Percentiles rank a stretch among this genome's conserved stretches.
These are phyloP conservation scores for Arthrobotrys pseudoclavata DNA, from an alignment of 2,329 filamentous ascomycete genomes.

Conservation along the genomic window DNA sequence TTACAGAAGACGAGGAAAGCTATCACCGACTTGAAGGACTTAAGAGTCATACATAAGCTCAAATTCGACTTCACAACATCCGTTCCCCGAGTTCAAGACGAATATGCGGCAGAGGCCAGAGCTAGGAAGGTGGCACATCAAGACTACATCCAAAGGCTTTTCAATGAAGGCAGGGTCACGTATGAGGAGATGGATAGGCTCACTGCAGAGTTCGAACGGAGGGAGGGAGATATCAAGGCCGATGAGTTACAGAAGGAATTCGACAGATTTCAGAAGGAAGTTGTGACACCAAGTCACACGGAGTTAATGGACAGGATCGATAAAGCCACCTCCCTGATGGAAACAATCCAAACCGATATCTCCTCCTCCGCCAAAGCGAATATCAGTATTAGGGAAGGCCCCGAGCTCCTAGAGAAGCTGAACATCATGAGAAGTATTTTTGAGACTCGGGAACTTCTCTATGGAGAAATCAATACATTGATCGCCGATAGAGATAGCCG, in stretches of 20 bases:
- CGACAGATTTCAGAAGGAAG: slow-evolving; percentile 83
- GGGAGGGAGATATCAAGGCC: slow-evolving; percentile 79
- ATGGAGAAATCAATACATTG: slow-evolving; percentile 87
- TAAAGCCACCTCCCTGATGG: slow-evolving; percentile 81
- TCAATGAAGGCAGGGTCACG: slow-evolving; percentile 61
- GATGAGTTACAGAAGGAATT: slow-evolving; percentile 84
- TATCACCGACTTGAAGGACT: slow-evolving; percentile 80
- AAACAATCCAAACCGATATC: slow-evolving; percentile 78
- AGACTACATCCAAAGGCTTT: slow-evolving; percentile 77
- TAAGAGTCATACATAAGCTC: slow-evolving; percentile 78
- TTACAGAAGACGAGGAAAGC: slow-evolving; percentile 81
- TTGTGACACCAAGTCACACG: slow-evolving; percentile 86
- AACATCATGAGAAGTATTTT: slow-evolving; percentile 98
- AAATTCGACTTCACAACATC: slow-evolving; percentile 74
- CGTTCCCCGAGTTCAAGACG: slow-evolving; percentile 73
- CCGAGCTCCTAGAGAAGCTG: slow-evolving; percentile 92
- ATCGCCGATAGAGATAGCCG: slow-evolving; percentile 86
- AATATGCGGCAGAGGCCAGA: slow-evolving; percentile 70
- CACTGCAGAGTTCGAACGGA: slow-evolving; percentile 77
- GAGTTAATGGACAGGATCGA: slow-evolving; percentile 81
- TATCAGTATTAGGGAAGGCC: slow-evolving; percentile 80
- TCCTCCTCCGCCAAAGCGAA: slow-evolving; percentile 84
- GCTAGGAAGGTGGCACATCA: slow-evolving; percentile 76
- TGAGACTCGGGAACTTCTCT: slow-evolving; percentile 87
- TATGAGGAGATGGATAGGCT: slow-evolving; percentile 78